Base-by-base conservation (phyloP, 129 eudicot species). In the Pseudognaphalium luteoalbum region DNA sequence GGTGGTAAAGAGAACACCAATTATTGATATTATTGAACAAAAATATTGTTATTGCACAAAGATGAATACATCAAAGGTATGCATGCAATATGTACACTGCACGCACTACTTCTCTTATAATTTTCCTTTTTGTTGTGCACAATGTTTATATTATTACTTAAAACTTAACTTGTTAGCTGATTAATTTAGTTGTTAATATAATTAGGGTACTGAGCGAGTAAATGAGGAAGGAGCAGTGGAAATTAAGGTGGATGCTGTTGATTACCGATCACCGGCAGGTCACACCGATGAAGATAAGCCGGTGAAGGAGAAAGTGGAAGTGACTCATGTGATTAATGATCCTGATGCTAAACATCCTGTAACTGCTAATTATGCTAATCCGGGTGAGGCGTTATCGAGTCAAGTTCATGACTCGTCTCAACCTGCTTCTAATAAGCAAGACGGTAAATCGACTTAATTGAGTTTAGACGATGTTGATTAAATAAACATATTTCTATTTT, bases 221-320 rank as follows among this genome's bases (percentile, higher is more conserved):
- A 83, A 86, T 66, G 67, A 83, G 57, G 84, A 86, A 37, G 90
- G 90, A 12, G 82, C 17, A 1, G 74, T 75, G 44, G 88, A 87
- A 71, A 76, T 66, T 1, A 87, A 78, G 76, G 88, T 87, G 20
- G 75, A 83, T 39, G 41, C 83, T 0, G 88, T 83, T 7, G 84
- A 83, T 72, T 78, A 75, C 66, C 56, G 84, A 30, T 74, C 75
- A 1, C 78, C 86, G 22, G 75, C 84, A 1, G 84, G 88, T 6
- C 6, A 58, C 16, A 62, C 21, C 5, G 76, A 83, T 7, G 44
- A 73, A 37, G 66, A 75, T 54, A 73, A 57, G 30, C 83, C 85
- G 37, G 33, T 41, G 62, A 77, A 83, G 57, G 68, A 73, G 72
- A 62, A 72, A 57, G 85, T 83, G 71, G 72, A 77, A 59, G 70